phyloP scores from a whole-genome alignment of 176 grass and related monocot genomes.

The Triticum monococcum region DNA sequence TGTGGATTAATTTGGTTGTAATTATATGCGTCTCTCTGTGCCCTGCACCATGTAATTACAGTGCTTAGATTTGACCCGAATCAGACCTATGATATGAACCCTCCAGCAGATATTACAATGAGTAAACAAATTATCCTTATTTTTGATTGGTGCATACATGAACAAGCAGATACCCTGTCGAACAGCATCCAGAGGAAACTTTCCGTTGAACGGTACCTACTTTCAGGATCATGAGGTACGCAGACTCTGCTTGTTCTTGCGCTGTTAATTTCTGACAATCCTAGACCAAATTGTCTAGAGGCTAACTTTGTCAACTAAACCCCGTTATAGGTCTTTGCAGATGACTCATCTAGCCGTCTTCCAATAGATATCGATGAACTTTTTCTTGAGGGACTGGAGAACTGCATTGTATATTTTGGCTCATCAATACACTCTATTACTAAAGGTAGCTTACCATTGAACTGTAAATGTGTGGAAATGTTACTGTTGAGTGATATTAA shows the following conservation, averaged over 20 bases:
- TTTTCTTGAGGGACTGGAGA: constrained; percentile 5
- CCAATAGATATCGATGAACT: constrained; percentile 28
- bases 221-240: constrained; percentile 88
- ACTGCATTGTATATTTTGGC: constrained; percentile 61
- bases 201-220: constrained; percentile 95
- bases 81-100: background rate
- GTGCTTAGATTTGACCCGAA: background rate
- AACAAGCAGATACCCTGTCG: constrained; percentile 82
- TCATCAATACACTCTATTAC: constrained; percentile 71
- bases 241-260: background rate
- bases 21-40: background rate
- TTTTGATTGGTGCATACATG: background rate
- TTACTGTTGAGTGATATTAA: constrained; percentile 18
- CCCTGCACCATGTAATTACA: background rate
- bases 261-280: background rate
- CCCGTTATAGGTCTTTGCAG: constrained; percentile 82
- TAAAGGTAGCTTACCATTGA: constrained; percentile 52
- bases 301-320: constrained; percentile 12
- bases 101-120: background rate
- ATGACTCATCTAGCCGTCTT: constrained; percentile 53
- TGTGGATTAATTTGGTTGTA: background rate
- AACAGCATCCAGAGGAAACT: constrained; percentile 80
- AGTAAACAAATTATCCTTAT: background rate
- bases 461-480: constrained; percentile 11
- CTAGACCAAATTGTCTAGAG: constrained; percentile 8